Evolutionary conservation across 257 asterid genomes (phyloP).

Genomic region (Plantago major): DNA sequence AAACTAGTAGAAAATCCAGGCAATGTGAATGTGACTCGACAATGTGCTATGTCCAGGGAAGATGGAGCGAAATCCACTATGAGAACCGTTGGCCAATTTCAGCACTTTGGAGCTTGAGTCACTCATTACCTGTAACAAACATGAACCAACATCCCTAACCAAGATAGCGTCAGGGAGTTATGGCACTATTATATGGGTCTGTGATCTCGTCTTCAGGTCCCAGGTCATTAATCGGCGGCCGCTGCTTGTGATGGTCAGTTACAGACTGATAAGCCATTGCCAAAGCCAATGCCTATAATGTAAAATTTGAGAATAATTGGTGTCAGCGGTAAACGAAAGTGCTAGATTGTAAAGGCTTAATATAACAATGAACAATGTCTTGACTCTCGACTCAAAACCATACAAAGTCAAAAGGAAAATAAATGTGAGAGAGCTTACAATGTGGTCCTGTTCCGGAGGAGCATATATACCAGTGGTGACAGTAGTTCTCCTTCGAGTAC

Average conservation of each 20-base stretch:
- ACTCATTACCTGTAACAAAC: neutral
- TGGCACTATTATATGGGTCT: constrained; percentile 31
- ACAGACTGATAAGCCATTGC: constrained; percentile 81
- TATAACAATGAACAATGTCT: no score
- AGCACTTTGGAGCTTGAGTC: no score
- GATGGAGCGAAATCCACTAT: no score
- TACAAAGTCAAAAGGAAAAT: neutral
- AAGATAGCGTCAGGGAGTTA: neutral
- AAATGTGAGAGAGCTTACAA: constrained; percentile 41
- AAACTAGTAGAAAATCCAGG: no score
- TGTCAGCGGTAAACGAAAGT: neutral
- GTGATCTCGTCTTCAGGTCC: constrained; percentile 59
- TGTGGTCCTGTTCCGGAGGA: constrained; percentile 80
- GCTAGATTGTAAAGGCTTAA: no score
- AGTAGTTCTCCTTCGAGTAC: constrained; percentile 60
- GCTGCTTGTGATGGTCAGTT: constrained; percentile 75
- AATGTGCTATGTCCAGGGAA: no score
- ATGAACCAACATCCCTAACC: neutral
- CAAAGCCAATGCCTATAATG: constrained; percentile 72
- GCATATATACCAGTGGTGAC: constrained; percentile 82
- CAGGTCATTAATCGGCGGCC: constrained; percentile 69
- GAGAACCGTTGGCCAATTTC: no score
- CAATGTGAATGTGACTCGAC: no score
- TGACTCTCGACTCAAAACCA: no score
- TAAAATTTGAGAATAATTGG: neutral